These are phyloP conservation scores for Austroboletus festivus DNA, from an alignment of 768 basidiomycete species.

Conservation along the genomic window DNA sequence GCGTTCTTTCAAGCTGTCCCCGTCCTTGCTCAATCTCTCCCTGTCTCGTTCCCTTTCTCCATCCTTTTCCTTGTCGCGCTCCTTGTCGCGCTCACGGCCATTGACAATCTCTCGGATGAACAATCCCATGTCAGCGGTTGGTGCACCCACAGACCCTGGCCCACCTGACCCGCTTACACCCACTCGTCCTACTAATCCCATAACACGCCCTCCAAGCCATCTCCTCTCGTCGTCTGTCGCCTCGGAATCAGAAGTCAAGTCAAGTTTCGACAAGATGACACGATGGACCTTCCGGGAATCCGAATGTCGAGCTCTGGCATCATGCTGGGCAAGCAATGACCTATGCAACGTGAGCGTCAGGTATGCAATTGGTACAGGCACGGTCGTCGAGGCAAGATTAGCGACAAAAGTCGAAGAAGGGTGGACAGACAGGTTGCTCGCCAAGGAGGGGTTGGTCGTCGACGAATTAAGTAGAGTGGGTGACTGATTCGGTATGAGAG, in stretches of 20 bases:
- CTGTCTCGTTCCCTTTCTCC: slow-evolving; percentile 34
- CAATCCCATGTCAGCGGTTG: slow-evolving; percentile 49
- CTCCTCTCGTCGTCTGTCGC: slow-evolving; percentile 31
- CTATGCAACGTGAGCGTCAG: slow-evolving; percentile 27
- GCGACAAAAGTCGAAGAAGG: slow-evolving; percentile 14
- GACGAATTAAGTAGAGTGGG: slow-evolving; percentile 3
- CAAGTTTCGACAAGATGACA: slow-evolving; percentile 58
- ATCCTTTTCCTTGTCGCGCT: slow-evolving; percentile 36
- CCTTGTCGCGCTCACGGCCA: slow-evolving; percentile 27
- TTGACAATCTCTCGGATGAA: slow-evolving; percentile 47
- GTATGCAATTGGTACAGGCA: slow-evolving; percentile 8
- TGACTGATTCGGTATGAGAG: slow-evolving; percentile 8
- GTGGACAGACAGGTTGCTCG: slow-evolving; percentile 5
- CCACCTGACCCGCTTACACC: slow-evolving; percentile 35
- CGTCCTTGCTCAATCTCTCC: slow-evolving; percentile 35
- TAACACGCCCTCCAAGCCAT: slow-evolving; percentile 31
- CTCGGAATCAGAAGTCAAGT: slow-evolving; percentile 33
- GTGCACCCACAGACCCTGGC: slow-evolving; percentile 41
- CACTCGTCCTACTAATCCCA: slow-evolving; percentile 39
- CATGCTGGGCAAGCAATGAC: slow-evolving; percentile 27
- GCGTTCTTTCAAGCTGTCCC: slow-evolving; percentile 32
- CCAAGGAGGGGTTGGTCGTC: slow-evolving; percentile 7
- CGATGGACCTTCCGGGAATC: slow-evolving; percentile 63
- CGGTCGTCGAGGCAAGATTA: background rate
- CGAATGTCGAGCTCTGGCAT: slow-evolving; percentile 31